phyloP scores from a whole-genome alignment of 176 grass and related monocot species.

The Calamus simplicifolius region DNA sequence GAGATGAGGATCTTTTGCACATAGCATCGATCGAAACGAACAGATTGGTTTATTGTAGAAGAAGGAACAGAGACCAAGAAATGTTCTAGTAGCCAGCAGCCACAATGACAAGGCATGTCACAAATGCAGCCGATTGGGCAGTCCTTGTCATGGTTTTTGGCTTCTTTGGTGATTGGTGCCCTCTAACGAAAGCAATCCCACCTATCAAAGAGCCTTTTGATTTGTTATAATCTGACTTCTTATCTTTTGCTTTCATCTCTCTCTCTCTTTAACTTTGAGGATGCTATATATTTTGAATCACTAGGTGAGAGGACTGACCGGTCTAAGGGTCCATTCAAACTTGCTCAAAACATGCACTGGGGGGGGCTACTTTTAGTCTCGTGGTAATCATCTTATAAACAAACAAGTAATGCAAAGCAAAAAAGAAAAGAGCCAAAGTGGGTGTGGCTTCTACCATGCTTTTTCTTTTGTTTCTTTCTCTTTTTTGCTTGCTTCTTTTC shows the following conservation, averaged over 20 bases:
- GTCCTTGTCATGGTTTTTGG: too few relatives aligned
- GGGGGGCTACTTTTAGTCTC: background rate
- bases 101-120: background rate
- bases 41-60: slow-evolving; percentile 16
- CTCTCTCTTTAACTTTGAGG: background rate
- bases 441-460: background rate
- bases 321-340: background rate
- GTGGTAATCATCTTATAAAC: background rate
- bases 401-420: slow-evolving; percentile 3
- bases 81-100: slow-evolving; percentile 1
- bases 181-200: background rate
- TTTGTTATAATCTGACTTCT: background rate
- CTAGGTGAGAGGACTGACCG: background rate
- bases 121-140: background rate
- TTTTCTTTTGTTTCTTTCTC: background rate
- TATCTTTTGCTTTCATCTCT: background rate
- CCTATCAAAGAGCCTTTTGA: slow-evolving; percentile 1
- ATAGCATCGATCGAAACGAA: slow-evolving; percentile 18
- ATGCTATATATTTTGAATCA: background rate
- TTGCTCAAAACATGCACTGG: background rate
- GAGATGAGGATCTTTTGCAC: background rate
- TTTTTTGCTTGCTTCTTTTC: slow-evolving; percentile 5
- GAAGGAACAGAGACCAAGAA: slow-evolving; percentile 1
- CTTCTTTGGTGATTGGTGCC: too few relatives aligned
- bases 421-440: background rate